Base-by-base conservation (phyloP, 139 green algal species). In the Coelastrella sp. region DNA sequence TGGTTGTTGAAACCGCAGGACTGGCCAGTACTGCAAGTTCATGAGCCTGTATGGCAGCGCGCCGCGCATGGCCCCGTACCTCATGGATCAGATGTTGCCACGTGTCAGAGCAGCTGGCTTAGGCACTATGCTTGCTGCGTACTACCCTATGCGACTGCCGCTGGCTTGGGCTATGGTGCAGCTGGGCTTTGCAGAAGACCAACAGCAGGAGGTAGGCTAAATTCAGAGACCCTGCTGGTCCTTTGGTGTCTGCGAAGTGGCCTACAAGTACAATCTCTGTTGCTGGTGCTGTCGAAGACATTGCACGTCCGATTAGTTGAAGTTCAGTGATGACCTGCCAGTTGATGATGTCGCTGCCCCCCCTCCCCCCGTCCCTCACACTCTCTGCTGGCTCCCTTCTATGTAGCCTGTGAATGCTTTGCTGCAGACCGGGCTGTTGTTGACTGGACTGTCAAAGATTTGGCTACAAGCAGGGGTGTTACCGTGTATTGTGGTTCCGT, bases 1-100 rank as follows among this genome's bases (percentile, higher is more conserved):
- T n/a, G n/a, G n/a, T n/a, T n/a, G n/a, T n/a, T n/a, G n/a, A n/a
- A n/a, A 17, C 6, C 22, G 13, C 83, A 86, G 91, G 88, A 79
- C 73, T 32, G 82, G 91, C 59, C 83, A 93, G 75, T 94, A 93
- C 80, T 56, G 80, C 0, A 54, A 60, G 7, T 96, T 96, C 88
- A 56, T 95, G 71, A 22, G 64, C 19, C 91, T 96, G 74, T 97
- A 97, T 85, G 89, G 82, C 8, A 61, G 17, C 7, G 94, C 95
- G 3, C 94, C 93, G 0, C 92, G 94, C 82, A 97, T 97, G 95
- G 86, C 91, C 7, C 94, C 95, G 0, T 97, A 96, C 82, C 83
- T 97, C 3, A 95, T 96, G 92, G 95, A 96, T 83, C 20, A 85
- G 4, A 81, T 96, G 66, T 82, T 96, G 83, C 86, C 83, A 5